phyloP scores from a whole-genome alignment of 1,139 yeast genomes.

The Taphrina wiesneri region DNA sequence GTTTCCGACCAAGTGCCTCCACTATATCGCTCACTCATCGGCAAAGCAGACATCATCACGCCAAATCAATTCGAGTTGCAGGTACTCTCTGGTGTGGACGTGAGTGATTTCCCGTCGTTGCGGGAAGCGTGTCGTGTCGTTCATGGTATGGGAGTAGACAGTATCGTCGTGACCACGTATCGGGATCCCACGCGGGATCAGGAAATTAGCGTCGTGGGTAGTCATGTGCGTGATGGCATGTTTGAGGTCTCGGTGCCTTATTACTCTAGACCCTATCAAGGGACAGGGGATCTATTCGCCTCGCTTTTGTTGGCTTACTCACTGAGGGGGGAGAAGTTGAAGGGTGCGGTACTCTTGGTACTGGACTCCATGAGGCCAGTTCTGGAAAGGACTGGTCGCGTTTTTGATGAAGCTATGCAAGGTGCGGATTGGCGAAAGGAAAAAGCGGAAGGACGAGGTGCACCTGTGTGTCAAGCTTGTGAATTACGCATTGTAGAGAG shows the following conservation, averaged over 20 bases:
- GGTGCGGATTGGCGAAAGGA: slow-evolving; percentile 5
- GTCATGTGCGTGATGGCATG: not conserved
- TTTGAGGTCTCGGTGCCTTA: slow-evolving; percentile 55
- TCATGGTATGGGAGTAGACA: slow-evolving; percentile 58
- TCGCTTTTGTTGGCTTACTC: slow-evolving; percentile 48
- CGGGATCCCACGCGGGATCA: slow-evolving; percentile 43
- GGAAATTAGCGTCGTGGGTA: slow-evolving; percentile 28
- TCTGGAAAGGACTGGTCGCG: slow-evolving; percentile 12
- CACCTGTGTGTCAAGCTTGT: slow-evolving; percentile 20
- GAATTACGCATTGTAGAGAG: slow-evolving; percentile 33
- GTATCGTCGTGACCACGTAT: slow-evolving; percentile 71
- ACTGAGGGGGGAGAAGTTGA: not conserved
- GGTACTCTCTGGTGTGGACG: slow-evolving; percentile 46
- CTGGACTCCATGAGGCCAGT: slow-evolving; percentile 17
- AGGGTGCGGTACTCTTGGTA: slow-evolving; percentile 11
- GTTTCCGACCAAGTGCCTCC: slow-evolving; percentile 71
- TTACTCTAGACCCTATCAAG: slow-evolving; percentile 76
- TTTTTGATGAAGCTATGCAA: not conserved
- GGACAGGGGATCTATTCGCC: slow-evolving; percentile 89
- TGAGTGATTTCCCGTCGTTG: slow-evolving; percentile 51
- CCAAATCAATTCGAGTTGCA: slow-evolving; percentile 94
- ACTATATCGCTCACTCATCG: slow-evolving; percentile 58
- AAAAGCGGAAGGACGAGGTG: slow-evolving; percentile 20
- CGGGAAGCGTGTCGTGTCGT: slow-evolving; percentile 53
- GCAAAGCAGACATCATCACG: slow-evolving; percentile 65